A percentile compares a stretch with the other conserved stretches of the same genome.
phyloP scores from a whole-genome alignment of 1,284 basidiomycete species.

The Testicularia cyperi region DNA sequence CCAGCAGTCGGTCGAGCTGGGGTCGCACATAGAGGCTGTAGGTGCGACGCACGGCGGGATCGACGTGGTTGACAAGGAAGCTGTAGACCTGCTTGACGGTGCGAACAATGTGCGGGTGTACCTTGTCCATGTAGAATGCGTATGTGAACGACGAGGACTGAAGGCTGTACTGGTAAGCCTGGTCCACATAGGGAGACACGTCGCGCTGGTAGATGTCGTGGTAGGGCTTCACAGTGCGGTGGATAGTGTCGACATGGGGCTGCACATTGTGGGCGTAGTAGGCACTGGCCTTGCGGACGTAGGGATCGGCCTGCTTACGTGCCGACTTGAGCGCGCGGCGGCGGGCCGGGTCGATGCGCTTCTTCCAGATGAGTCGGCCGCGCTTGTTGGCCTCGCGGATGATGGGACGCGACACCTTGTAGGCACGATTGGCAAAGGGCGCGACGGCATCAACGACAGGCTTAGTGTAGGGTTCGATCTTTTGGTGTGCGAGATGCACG shows the following conservation, averaged over 20 bases:
- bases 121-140: slow-evolving; percentile 47
- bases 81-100: slow-evolving; percentile 30
- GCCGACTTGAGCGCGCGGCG: slow-evolving; percentile 40
- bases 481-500: slow-evolving; percentile 17
- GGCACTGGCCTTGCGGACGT: slow-evolving; percentile 31
- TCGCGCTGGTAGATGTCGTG: slow-evolving; percentile 55
- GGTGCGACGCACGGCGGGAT: slow-evolving; percentile 38
- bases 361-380: slow-evolving; percentile 41
- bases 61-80: slow-evolving; percentile 46
- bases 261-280: slow-evolving; percentile 53
- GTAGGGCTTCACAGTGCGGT: slow-evolving; percentile 50
- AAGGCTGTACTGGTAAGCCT: slow-evolving; percentile 36
- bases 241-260: slow-evolving; percentile 47
- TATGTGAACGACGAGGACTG: slow-evolving; percentile 32
- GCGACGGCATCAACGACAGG: slow-evolving; percentile 36
- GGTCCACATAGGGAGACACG: slow-evolving; percentile 50
- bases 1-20: slow-evolving; percentile 42
- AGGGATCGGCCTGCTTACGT: slow-evolving; percentile 42
- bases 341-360: slow-evolving; percentile 47
- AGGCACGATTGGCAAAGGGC: slow-evolving; percentile 32
- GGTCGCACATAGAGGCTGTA: slow-evolving; percentile 50
- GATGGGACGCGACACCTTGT: slow-evolving; percentile 38
- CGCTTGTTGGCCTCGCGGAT: slow-evolving; percentile 33
- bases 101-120: slow-evolving; percentile 48
- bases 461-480: slow-evolving; percentile 49